Base-by-base conservation (phyloP, 73 alveolate genomes). In the Paramecium sonneborni region DNA sequence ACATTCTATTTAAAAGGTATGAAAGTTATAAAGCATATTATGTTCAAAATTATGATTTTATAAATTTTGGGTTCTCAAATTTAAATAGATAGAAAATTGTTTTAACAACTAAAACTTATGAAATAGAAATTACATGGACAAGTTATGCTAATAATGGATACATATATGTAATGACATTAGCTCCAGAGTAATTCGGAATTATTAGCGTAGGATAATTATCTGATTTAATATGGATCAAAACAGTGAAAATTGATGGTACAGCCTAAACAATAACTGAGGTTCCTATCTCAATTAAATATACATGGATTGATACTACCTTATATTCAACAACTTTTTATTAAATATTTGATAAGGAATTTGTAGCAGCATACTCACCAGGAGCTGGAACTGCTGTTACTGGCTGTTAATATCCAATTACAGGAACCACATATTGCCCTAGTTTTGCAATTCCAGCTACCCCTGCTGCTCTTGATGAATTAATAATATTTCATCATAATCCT, bases 121-220 rank as follows among this genome's bases (percentile, higher is more conserved):
- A 62, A 62, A 32, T 62, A 2, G 84, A 62, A 30, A 8, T 62
- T 0, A 32, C 86, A 14, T 72, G 67, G 62, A n/a, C 86, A 14
- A 34, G 35, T 14, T 72, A 72, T 72, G 20, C 86, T 11, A 8
- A 30, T 15, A 72, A 72, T 72, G 67, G 86, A 3, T 72, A 72
- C 23, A 70, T 70, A 18, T 32, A 72, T 15, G 23, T 72, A 1
- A 41, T 37, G 44, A 37, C 86, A 35, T 6, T 72, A 14, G 86
- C 67, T 15, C 67, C 67, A 72, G 86, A 72, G 0, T 72, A 72
- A 72, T 72, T n/a, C 20, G 86, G 86, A 34, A 72, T 72, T 5
- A 62, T 62, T 15, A 62, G 84, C 6, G 20, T 12, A 10, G 20
- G 20, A 32, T 12, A 62, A 12, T 12, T 62, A 5, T 26, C 84